Base-by-base conservation (phyloP, 208 protist species). In the Acanthamoeba lenticulata region DNA sequence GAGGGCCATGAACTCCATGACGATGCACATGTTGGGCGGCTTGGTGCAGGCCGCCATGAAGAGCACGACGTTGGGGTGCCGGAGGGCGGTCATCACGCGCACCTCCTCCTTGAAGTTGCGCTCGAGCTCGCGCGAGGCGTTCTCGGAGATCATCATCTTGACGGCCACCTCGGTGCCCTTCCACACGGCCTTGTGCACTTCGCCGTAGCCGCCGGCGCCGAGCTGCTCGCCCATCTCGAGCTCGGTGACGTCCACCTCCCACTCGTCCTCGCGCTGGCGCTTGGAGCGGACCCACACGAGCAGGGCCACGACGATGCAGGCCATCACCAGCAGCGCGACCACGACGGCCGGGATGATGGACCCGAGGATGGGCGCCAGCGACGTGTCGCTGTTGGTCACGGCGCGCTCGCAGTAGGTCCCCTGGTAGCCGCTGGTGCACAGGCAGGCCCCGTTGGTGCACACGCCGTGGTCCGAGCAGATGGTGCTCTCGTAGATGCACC, bases 101-200 rank as follows among this genome's bases (percentile, higher is more conserved):
- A 92, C 86, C 86, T 92, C 86, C 60, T 92, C 60, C 62, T 77
- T 52, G 62, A 92, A 92, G 55, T 60, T 89, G 32, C 42, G 86
- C 55, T 74, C 36, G 27, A 92, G 52, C 60, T 74, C 86, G 36
- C 62, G 34, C 21, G 34, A 40, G 19, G 44, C n/a, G 29, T 77
- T 4, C 40, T 92, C 55, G 3, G 86, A 65, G 27, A 92, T 4
- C 81, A 92, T 92, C 55, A 77, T 47, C 62, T 92, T 92, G 62
- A 92, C 86, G 52, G 86, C 86, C 15, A 92, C 86, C 42, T 92
- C 86, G 21, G 86, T 92, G 47, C 86, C 86, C 42, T 92, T 92
- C 86, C 86, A 92, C 29, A 92, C 57, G 44, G 86, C 86, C 86
- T 74, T 65, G 55, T 77, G 38, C 36, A 92, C 86, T 38, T 92